Conservation (phyloP, 129 eudicot genomes). For the Ambrosia trifida region DNA sequence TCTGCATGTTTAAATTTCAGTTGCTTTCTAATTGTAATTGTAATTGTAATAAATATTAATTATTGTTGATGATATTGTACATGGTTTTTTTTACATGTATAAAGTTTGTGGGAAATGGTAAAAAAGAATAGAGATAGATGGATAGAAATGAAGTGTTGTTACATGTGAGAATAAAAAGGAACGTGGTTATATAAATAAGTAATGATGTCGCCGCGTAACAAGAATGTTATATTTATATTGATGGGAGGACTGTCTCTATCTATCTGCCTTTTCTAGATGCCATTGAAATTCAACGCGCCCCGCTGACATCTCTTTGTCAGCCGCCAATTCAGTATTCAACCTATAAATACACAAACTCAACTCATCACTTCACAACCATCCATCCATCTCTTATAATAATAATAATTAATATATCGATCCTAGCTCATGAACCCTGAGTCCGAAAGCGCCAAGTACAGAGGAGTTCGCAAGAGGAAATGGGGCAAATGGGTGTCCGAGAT, state of each 20-base stretch:
- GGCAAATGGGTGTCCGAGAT: conserved; percentile 53
- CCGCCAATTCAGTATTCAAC: conserved; percentile 18
- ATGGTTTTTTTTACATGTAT: too few relatives aligned
- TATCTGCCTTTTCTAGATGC: conserved; percentile 27
- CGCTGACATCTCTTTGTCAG: conserved; percentile 20
- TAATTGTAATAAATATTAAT: too few relatives aligned
- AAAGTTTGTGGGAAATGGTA: too few relatives aligned
- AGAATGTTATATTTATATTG: too few relatives aligned
- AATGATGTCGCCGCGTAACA: conserved; percentile 35
- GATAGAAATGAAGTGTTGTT: too few relatives aligned
- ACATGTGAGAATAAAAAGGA: background rate
- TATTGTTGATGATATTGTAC: too few relatives aligned
- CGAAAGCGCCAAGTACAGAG: conserved; percentile 27
- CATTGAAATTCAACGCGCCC: conserved; percentile 28
- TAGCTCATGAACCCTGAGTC: too few relatives aligned
- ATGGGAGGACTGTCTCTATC: conserved; percentile 11
- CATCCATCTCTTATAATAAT: too few relatives aligned
- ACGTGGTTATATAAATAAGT: conserved; percentile 26
- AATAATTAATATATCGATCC: too few relatives aligned
- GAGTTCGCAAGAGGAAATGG: conserved; percentile 52
- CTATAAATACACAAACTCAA: conserved; percentile 16
- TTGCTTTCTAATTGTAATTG: too few relatives aligned
- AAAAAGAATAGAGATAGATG: too few relatives aligned
- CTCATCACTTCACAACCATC: background rate
- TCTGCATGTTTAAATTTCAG: too few relatives aligned